Evolutionary conservation across 352 stramenopile species (phyloP), one percentile per base, ranked within the genome.

Genomic region (Nothophytophthora sp.): DNA sequence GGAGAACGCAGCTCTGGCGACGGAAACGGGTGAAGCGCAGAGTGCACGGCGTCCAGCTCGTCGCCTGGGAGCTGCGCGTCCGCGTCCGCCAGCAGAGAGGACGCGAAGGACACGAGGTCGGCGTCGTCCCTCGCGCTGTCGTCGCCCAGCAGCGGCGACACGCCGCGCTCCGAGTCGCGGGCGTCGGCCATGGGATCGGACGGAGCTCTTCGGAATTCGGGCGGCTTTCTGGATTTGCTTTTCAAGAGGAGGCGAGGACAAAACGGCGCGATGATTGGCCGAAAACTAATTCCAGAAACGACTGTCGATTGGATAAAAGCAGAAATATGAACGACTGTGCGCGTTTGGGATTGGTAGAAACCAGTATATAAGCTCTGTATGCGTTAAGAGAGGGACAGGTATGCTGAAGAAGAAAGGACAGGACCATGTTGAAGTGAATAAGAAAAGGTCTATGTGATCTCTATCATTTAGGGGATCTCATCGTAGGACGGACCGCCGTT

Each of bases 81-180:
- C 1, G 72, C 63, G 11, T 75, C 64, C 7, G 63, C 61, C 19
- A 86, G 61, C 23, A 86, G 42, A 3, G 56, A 68, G 3, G 58
- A 68, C 7, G 71, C 65, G 28, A 86, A 72, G 36, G 63, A 27
- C 22, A 56, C 65, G 16, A 86, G 65, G 13, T 83, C 56, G 22
- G 53, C 60, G 58, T 86, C 61, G 6, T 50, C 63, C 28, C 57
- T 34, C 4, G 9, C 36, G 40, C 45, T 54, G 52, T 60, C 22
- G 18, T 9, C 33, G n/a, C 10, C 9, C 7, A 2, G 13, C n/a
- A 13, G 29, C 18, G 24, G 22, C 16, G 39, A 22, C 28, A 24
- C 36, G 19, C 28, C 20, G 27, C 18, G 37, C 22, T 23, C 30
- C 13, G 38, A 16, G 16, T 22, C 19, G 28, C 35, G 15, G 27